Percentiles rank a stretch among this genome's conserved stretches.
Conservation (phyloP, 2,329 filamentous ascomycete species). For the Didymellaceae sp. region DNA sequence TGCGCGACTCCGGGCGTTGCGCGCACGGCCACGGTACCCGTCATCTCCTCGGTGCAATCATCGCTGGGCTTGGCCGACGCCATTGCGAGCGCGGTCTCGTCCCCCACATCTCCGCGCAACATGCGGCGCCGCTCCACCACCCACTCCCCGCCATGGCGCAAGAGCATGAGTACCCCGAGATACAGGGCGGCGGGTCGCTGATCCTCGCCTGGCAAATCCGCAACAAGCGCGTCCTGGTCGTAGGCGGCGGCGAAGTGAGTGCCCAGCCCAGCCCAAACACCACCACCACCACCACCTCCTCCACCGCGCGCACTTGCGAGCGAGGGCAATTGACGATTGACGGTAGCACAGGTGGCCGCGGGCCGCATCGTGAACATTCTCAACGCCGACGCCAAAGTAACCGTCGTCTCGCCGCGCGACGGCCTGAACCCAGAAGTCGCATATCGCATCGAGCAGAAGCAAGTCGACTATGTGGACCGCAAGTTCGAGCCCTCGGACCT, state of each 20-base stretch:
- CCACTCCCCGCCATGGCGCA: conserved; percentile 52
- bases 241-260: conserved; percentile 91
- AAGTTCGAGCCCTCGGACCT: conserved; percentile 87
- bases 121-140: conserved; percentile 23
- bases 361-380: conserved; percentile 92
- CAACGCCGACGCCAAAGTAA: conserved; percentile 91
- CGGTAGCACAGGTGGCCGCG: conserved; percentile 77
- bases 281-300: too few species aligned
- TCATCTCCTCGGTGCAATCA: conserved; percentile 8
- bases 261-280: too few species aligned
- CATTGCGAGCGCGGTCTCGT: conserved; percentile 17
- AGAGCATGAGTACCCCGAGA: conserved; percentile 68
- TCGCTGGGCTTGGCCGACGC: conserved; percentile 16
- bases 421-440: conserved; percentile 90
- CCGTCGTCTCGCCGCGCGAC: conserved; percentile 77
- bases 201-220: conserved; percentile 96
- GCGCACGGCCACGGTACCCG: too few species aligned
- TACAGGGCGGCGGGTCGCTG: conserved; percentile 89
- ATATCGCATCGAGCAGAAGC: conserved; percentile 74
- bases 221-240: conserved; percentile 86
- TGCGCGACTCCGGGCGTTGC: too few species aligned
- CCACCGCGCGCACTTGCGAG: too few species aligned
- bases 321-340: conserved; percentile 42
- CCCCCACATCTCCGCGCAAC: conserved; percentile 33
- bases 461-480: conserved; percentile 82